Evolutionary conservation across 371 early-diverging fungal genomes (phyloP).

Genomic region (Lichtheimia ornata): DNA sequence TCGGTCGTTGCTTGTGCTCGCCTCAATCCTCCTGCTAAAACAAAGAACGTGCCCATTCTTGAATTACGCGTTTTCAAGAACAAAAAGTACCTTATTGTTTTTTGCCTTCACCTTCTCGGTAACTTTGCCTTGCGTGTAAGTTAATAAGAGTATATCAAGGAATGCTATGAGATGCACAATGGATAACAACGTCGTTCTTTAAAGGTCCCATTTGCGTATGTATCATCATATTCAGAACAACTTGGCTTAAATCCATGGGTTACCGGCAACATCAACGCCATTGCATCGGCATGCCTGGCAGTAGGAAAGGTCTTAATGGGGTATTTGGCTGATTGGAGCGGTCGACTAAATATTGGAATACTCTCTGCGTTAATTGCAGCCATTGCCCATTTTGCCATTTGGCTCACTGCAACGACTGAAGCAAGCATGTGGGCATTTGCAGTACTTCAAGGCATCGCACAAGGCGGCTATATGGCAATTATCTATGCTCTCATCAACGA

Average conservation of each 20-base stretch:
- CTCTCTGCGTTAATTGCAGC: conserved; percentile 49
- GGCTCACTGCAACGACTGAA: conserved; percentile 40
- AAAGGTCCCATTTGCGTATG: conserved; percentile 13
- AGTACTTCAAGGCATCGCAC: conserved; percentile 52
- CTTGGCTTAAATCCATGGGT: conserved; percentile 34
- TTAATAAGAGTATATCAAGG: neutral
- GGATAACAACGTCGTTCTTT: neutral
- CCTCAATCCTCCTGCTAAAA: conserved; percentile 9
- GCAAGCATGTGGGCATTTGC: conserved; percentile 44
- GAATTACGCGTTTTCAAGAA: conserved; percentile 29
- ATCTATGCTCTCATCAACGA: conserved; percentile 49
- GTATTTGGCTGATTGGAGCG: conserved; percentile 50
- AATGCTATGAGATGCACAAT: neutral
- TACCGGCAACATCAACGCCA: conserved; percentile 38
- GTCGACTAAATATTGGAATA: conserved; percentile 57
- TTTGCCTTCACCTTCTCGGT: conserved; percentile 30
- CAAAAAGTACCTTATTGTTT: conserved; percentile 22
- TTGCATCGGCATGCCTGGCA: conserved; percentile 51
- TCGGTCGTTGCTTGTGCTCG: conserved; percentile 9
- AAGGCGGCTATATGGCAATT: conserved; percentile 58
- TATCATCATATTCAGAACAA: conserved; percentile 28
- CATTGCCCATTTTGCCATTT: conserved; percentile 36
- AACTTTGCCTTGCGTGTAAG: conserved; percentile 36
- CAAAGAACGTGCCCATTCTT: conserved; percentile 31
- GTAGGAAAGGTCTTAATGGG: conserved; percentile 51